Evolutionary conservation across 2,329 filamentous ascomycete genomes (phyloP), one percentile per base, ranked within the genome.

Genomic region (Hypoxylon sp.): DNA sequence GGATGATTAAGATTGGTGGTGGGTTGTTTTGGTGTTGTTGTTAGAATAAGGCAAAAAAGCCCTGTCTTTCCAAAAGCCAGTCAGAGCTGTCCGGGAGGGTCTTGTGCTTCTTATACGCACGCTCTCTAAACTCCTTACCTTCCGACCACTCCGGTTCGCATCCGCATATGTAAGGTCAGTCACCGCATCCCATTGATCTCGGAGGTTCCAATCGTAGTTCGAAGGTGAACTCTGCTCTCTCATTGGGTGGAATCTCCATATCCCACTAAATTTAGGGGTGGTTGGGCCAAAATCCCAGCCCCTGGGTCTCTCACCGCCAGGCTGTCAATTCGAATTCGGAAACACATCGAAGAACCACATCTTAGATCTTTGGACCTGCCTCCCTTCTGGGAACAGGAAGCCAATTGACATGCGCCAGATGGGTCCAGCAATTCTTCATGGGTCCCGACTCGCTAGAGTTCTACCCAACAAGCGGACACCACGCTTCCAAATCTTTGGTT

Each of bases 31-130:
- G 22, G 46, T 59, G 61, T 44, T 56, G 64, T 49, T 67, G 50
- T 58, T 62, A n/a, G 49, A 49, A 46, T 59, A 67, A 64, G 64
- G 54, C 61, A 53, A 52, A 60, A 59, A 62, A 40, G 61, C 61
- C 67, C 57, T 59, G 33, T 26, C 51, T 54, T 52, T 60, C 40
- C 54, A 62, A 50, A 69, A 52, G 33, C 53, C 53, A 57, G 30
- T 57, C 42, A 50, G n/a, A 53, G 20, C 14, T 42, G 18, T 44
- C 46, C 30, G 40, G 45, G 64, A 56, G 64, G 64, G 54, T 51
- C 60, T 46, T 12, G 33, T n/a, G 32, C 64, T 65, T 64, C 33
- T 69, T 69, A 69, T 69, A 69, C 61, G 28, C 38, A 28, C 36
- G 50, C 54, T 36, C 64, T 63, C 52, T 62, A 51, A n/a, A n/a